These are phyloP conservation scores for Discostella pseudostelligera DNA, from an alignment of 108 stramenopile genomes.

Conservation along the genomic window DNA sequence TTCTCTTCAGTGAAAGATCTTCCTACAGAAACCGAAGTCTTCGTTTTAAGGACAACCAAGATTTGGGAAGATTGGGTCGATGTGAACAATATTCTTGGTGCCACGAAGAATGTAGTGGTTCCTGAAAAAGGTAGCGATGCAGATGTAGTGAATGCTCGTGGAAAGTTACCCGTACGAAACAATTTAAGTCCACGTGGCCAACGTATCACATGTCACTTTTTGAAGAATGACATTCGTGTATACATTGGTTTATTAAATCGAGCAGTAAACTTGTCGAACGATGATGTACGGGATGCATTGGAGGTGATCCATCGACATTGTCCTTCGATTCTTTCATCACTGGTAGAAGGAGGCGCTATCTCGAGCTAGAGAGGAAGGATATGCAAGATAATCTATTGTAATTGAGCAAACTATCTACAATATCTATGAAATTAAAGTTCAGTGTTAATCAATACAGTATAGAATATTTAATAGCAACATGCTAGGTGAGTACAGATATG, in stretches of 20 bases:
- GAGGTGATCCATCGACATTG: constrained; percentile 13
- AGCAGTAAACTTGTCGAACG: constrained; percentile 45
- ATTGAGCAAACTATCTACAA: background rate
- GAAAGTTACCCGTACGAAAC: constrained; percentile 36
- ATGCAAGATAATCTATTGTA: no score
- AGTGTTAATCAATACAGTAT: background rate
- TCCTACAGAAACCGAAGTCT: constrained; percentile 22
- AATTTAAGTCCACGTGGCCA: constrained; percentile 38
- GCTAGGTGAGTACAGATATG: background rate
- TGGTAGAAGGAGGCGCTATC: background rate
- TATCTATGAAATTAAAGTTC: background rate
- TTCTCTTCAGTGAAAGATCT: constrained; percentile 5
- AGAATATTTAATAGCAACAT: background rate
- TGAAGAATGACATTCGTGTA: constrained; percentile 46
- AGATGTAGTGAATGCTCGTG: constrained; percentile 5
- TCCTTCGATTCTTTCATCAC: constrained; percentile 2
- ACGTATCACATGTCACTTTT: constrained; percentile 37
- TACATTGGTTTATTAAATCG: constrained; percentile 47
- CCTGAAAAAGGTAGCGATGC: constrained; percentile 3
- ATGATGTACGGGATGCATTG: constrained; percentile 26
- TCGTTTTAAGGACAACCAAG: constrained; percentile 49
- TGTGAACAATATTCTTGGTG: constrained; percentile 47
- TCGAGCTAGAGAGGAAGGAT: background rate
- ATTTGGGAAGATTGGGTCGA: constrained; percentile 60
- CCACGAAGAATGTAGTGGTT: constrained; percentile 5